These are phyloP conservation scores for Combretum micranthum DNA, from an alignment of 345 rosid genomes.

Conservation along the genomic window DNA sequence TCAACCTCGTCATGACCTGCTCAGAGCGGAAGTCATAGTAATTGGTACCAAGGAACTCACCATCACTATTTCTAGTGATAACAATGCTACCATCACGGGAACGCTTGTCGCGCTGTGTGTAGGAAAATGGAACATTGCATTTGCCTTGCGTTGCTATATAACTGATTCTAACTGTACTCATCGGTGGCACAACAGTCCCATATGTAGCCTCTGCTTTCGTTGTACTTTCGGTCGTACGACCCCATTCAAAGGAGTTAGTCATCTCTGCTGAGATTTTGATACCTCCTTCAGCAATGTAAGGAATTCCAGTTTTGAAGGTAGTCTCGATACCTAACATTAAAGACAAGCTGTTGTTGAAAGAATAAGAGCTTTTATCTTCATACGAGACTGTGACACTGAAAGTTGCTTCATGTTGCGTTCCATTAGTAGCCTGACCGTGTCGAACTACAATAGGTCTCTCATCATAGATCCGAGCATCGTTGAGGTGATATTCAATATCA, in stretches of 20 bases:
- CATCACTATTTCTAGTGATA: background rate
- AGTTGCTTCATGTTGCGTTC: background rate
- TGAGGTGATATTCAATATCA: background rate
- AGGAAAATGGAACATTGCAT: background rate
- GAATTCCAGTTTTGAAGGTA: background rate
- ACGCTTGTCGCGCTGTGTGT: background rate
- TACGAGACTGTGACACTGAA: background rate
- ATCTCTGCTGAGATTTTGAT: background rate
- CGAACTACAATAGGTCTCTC: background rate
- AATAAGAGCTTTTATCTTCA: background rate
- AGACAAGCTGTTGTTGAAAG: background rate
- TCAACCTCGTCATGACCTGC: too few species aligned
- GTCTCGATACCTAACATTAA: background rate
- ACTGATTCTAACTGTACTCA: background rate
- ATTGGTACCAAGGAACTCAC: background rate
- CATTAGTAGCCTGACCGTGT: background rate
- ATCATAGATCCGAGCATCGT: background rate
- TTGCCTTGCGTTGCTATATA: background rate
- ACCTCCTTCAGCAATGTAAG: background rate
- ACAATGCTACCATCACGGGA: background rate
- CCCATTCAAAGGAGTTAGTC: background rate
- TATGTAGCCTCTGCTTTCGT: background rate
- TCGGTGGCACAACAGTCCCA: constrained; percentile 1
- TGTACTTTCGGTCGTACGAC: background rate
- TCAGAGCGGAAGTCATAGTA: background rate